Evolutionary conservation across 495 filamentous ascomycete species (phyloP), one percentile per base, ranked within the genome.

Genomic region (Penicillium coffeae): DNA sequence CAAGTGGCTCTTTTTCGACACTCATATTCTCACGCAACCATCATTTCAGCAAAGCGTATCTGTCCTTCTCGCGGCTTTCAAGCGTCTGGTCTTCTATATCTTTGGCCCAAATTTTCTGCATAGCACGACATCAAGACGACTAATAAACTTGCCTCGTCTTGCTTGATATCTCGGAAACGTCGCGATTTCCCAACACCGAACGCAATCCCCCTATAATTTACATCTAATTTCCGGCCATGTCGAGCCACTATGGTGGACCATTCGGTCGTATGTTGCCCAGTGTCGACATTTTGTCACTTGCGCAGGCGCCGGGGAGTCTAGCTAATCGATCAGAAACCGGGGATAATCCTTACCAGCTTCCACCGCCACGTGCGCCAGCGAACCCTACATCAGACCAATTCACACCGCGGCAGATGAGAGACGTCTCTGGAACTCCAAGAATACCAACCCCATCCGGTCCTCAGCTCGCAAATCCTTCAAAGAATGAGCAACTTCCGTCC

Each of bases 261-360:
- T 78, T 76, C 56, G 73, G 75, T 60, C 68, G 70, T 68, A 75
- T 69, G 66, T 74, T 73, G 61, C 67, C 73, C 53, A 48, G 58
- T 38, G 56, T 33, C 43, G 64, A 71, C 47, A 47, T 55, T 27
- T 51, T 55, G 43, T 54, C 59, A 42, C 38, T 60, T 44, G 58
- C 60, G 48, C 66, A 62, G 52, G 56, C 65, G 46, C 52, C 58
- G 42, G 60, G 66, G 50, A 58, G 35, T 46, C 38, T 61, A 59
- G 58, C 63, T 64, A 71, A 70, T 54, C 56, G 55, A 25, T 60
- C 59, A 65, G 67, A 61, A 50, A 45, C 66, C 19, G 67, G 64
- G 48, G 56, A 71, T 46, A 56, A 58, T 42, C 70, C 69, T 47
- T 77, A 74, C 53, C 72, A 76, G 54, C 75, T 79, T 48, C 76